Conservation (phyloP, 2,329 filamentous ascomycete species). For the Fusarium sp. region DNA sequence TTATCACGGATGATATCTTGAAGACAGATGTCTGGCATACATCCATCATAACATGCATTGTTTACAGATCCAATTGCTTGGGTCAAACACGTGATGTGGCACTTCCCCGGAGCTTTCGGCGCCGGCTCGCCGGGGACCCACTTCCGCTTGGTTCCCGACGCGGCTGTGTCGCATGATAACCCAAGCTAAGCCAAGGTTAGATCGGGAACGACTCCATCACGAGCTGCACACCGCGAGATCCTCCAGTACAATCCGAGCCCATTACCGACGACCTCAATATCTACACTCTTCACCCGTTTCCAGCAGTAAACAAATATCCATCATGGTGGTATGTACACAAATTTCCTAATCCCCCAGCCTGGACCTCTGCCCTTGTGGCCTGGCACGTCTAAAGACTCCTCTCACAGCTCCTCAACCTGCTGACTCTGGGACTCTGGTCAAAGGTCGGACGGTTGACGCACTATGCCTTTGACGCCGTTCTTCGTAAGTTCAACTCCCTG, state of each 20-base stretch:
- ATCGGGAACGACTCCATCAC: slow-evolving; percentile 42
- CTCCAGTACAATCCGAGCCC: slow-evolving; percentile 8
- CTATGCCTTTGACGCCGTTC: slow-evolving; percentile 95
- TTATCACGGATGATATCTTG: slow-evolving; percentile 29
- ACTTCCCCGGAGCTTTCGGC: slow-evolving; percentile 46
- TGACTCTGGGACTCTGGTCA: slow-evolving; percentile 77
- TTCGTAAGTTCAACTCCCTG: slow-evolving; percentile 72
- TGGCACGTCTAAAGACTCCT: slow-evolving; percentile 55
- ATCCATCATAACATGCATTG: slow-evolving; percentile 21
- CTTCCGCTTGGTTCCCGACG: slow-evolving; percentile 32
- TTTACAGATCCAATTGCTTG: slow-evolving; percentile 13
- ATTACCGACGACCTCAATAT: slow-evolving; percentile 10
- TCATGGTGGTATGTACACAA: slow-evolving; percentile 54
- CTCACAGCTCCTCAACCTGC: slow-evolving; percentile 74
- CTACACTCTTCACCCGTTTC: not conserved
- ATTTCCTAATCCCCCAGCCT: slow-evolving; percentile 7
- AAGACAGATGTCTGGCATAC: slow-evolving; percentile 11
- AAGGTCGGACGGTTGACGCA: slow-evolving; percentile 95
- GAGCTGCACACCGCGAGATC: slow-evolving; percentile 35
- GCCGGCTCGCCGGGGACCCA: slow-evolving; percentile 42
- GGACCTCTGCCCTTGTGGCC: slow-evolving; percentile 46
- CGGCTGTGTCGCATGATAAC: slow-evolving; percentile 48
- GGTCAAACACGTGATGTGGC: slow-evolving; percentile 40
- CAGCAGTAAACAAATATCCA: slow-evolving; percentile 27
- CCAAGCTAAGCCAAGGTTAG: slow-evolving; percentile 33